Evolutionary conservation across 345 rosid genomes (phyloP), one percentile per base, ranked within the genome.

Genomic region (Murraya koenigii): DNA sequence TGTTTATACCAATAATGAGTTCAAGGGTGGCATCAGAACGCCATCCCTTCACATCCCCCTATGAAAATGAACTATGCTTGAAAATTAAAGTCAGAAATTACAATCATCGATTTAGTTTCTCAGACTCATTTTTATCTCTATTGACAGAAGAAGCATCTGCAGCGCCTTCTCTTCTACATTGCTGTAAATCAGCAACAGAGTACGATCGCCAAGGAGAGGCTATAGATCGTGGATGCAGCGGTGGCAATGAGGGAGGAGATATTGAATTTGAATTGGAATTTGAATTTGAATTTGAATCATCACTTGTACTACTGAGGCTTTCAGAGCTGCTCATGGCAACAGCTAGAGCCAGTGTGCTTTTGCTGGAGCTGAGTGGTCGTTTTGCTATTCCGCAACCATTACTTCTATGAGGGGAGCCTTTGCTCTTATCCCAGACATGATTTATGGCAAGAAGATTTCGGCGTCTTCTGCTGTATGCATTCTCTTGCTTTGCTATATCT

Each of bases 401-500:
- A 32, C 79, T 66, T 66, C 66, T 72, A 14, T n/a, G 70, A 47
- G 81, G 63, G 4, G 82, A 86, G 22, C 72, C 72, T 66, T 85
- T 80, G 78, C 38, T 85, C 79, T 84, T 93, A 52, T 93, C 97
- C 94, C 94, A 91, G 2, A 85, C 67, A 76, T 88, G 92, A 75
- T 81, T 86, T 38, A 88, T 84, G 1, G 94, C 91, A 2, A 94
- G 82, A 1, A 88, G 82, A 67, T 92, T 96, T 69, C 91, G 80
- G 8, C 97, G 75, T 4, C 79, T 78, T n/a, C 91, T 83, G 44
- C 83, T 70, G 82, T 84, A 89, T 0, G 89, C 88, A 75, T 91
- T 92, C 75, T 96, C 99, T 1, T 92, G 94, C 78, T 96, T 96
- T 3, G 85, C 89, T 9, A 92, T 84, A 35, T 92, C 98, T 80